Conservation (phyloP, 768 basidiomycete species). For the Boletus insuetus region DNA sequence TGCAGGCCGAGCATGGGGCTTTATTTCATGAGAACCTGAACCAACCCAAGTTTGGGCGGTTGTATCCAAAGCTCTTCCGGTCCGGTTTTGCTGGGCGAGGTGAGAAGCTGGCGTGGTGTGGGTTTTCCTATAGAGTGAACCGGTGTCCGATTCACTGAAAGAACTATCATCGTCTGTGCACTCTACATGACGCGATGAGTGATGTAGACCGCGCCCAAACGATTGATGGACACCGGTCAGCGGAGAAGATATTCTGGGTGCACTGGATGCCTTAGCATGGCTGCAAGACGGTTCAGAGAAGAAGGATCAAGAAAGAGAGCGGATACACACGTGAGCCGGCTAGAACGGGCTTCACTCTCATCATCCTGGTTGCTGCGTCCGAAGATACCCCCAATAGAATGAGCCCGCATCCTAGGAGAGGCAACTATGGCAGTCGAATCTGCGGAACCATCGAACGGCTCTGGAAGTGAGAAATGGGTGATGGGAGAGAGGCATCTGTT, state of each 20-base stretch:
- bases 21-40: conserved; percentile 10
- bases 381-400: neutral
- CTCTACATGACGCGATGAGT: neutral
- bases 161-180: neutral
- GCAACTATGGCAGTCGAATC: neutral
- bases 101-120: neutral
- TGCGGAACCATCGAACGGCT: conserved; percentile 4
- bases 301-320: neutral
- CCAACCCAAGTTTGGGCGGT: neutral
- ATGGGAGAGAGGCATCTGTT: conserved; percentile 18
- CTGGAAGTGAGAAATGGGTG: conserved; percentile 8
- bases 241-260: conserved; percentile 11
- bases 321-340: conserved; percentile 10
- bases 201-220: neutral
- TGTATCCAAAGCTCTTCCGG: neutral
- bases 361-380: neutral
- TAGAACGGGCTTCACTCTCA: neutral
- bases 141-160: conserved; percentile 1
- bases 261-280: neutral
- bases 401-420: neutral
- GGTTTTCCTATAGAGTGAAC: neutral
- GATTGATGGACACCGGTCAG: conserved; percentile 5
- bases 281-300: conserved; percentile 12
- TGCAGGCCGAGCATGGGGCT: conserved; percentile 2
- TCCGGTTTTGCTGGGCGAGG: neutral